These are phyloP conservation scores for Colletotrichum filicis DNA, from an alignment of 2,329 filamentous ascomycete genomes.

Conservation along the genomic window DNA sequence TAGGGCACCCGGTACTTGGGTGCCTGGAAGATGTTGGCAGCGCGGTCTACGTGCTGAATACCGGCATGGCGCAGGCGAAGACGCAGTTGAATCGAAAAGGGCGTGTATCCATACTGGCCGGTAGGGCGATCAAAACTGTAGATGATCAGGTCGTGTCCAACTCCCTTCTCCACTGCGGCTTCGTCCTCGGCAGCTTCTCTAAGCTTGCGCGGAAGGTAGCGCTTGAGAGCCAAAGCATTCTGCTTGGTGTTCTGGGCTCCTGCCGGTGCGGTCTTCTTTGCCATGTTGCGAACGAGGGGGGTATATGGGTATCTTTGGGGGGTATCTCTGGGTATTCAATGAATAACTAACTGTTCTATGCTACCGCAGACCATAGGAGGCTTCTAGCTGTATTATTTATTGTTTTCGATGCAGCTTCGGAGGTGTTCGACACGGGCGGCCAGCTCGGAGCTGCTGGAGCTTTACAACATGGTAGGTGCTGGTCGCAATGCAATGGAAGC, in stretches of 20 bases:
- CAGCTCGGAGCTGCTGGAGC: slow-evolving; percentile 31
- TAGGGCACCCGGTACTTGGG: slow-evolving; percentile 38
- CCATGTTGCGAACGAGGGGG: slow-evolving; percentile 6
- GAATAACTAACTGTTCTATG: slow-evolving; percentile 32
- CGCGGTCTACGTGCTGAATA: slow-evolving; percentile 35
- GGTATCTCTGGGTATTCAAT: slow-evolving; percentile 34
- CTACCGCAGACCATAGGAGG: slow-evolving; percentile 1
- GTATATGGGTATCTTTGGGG: slow-evolving; percentile 24
- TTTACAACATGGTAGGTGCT: slow-evolving; percentile 36
- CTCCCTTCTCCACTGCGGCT: slow-evolving; percentile 34
- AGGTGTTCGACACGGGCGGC: slow-evolving; percentile 21
- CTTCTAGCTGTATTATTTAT: slow-evolving; percentile 33
- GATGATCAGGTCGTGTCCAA: slow-evolving; percentile 33
- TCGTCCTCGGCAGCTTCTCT: slow-evolving; percentile 34
- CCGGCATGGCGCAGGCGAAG: slow-evolving; percentile 37
- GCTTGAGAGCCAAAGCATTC: slow-evolving; percentile 31
- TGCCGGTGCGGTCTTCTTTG: slow-evolving; percentile 28
- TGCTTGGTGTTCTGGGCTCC: slow-evolving; percentile 34
- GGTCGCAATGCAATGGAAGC: slow-evolving; percentile 20
- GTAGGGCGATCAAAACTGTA: slow-evolving; percentile 37
- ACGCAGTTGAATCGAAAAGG: slow-evolving; percentile 38
- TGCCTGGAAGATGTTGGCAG: slow-evolving; percentile 33
- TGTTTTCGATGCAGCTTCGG: slow-evolving; percentile 15
- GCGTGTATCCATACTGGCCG: slow-evolving; percentile 35
- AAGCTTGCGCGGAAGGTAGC: slow-evolving; percentile 33